Conservation (phyloP, 2,329 filamentous ascomycete genomes). For the Xylariales sp. region DNA sequence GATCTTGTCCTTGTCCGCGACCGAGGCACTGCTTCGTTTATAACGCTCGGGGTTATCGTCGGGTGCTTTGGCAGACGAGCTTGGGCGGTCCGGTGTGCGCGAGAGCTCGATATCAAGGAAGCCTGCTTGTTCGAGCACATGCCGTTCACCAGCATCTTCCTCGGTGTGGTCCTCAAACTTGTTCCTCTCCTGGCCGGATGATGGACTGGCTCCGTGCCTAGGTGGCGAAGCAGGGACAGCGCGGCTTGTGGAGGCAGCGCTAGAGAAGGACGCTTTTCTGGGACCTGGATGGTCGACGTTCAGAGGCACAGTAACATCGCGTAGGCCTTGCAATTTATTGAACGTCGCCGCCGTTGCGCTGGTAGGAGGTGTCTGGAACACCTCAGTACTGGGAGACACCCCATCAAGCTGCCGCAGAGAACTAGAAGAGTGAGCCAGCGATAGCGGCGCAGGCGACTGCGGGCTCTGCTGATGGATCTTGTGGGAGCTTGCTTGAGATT, state of each 20-base stretch:
- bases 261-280: constrained; percentile 41
- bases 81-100: constrained; percentile 36
- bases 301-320: constrained; percentile 34
- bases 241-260: constrained; percentile 31
- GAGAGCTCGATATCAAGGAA: constrained; percentile 47
- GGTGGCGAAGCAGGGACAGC: constrained; percentile 28
- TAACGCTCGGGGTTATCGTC: constrained; percentile 36
- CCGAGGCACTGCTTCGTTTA: constrained; percentile 31
- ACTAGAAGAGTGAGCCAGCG: constrained; percentile 28
- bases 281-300: constrained; percentile 28
- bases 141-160: constrained; percentile 63
- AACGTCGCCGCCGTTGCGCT: constrained; percentile 32
- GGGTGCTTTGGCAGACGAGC: constrained; percentile 33
- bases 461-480: constrained; percentile 31
- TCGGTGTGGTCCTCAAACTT: constrained; percentile 36
- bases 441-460: constrained; percentile 27
- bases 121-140: constrained; percentile 63
- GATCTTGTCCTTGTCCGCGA: constrained; percentile 37
- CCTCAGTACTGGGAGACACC: constrained; percentile 37
- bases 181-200: constrained; percentile 24
- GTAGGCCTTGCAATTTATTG: constrained; percentile 34
- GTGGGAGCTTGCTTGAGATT: constrained; percentile 31
- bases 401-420: constrained; percentile 25
- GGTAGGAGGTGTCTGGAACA: constrained; percentile 45
- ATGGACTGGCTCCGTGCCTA: constrained; percentile 25